Conservation (phyloP, 768 basidiomycete species). For the Amanita rubescens region DNA sequence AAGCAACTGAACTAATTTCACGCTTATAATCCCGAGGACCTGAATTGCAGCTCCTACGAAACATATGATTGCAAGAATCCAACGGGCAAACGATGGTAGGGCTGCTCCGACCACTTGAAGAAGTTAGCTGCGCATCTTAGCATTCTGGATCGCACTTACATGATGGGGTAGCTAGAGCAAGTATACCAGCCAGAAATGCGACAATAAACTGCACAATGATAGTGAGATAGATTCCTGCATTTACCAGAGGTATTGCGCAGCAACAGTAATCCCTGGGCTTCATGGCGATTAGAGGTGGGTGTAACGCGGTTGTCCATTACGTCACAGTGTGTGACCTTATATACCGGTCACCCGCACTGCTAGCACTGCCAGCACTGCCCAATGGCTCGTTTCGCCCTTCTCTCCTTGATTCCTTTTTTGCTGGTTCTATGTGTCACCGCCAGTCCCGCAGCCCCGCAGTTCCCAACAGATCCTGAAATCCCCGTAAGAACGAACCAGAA, state of each 20-base stretch:
- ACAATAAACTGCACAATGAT: constrained; percentile 70
- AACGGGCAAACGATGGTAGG: constrained; percentile 69
- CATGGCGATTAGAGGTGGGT: constrained; percentile 32
- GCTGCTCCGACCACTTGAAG: constrained; percentile 75
- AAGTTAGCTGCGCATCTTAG: background rate
- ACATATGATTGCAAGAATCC: constrained; percentile 68
- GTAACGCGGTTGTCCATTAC: background rate
- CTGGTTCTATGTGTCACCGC: constrained; percentile 15
- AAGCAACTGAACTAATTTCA: constrained; percentile 52
- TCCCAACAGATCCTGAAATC: constrained; percentile 18
- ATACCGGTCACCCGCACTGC: background rate
- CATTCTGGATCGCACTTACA: constrained; percentile 41
- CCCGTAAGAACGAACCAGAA: constrained; percentile 29
- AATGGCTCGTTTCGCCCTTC: constrained; percentile 9
- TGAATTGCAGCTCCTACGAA: constrained; percentile 75
- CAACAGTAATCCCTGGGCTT: constrained; percentile 86
- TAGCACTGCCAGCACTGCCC: constrained; percentile 8
- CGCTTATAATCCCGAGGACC: constrained; percentile 79
- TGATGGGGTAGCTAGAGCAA: constrained; percentile 71
- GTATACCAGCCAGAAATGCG: constrained; percentile 59
- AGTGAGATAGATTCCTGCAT: constrained; percentile 82
- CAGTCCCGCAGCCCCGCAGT: constrained; percentile 16
- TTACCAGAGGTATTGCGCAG: constrained; percentile 85
- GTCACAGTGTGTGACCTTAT: background rate
- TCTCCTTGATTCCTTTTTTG: constrained; percentile 17